Percentiles rank a stretch among this genome's conserved stretches.
Conservation (phyloP, 352 stramenopile species). For the Globisporangium iwayamae region DNA sequence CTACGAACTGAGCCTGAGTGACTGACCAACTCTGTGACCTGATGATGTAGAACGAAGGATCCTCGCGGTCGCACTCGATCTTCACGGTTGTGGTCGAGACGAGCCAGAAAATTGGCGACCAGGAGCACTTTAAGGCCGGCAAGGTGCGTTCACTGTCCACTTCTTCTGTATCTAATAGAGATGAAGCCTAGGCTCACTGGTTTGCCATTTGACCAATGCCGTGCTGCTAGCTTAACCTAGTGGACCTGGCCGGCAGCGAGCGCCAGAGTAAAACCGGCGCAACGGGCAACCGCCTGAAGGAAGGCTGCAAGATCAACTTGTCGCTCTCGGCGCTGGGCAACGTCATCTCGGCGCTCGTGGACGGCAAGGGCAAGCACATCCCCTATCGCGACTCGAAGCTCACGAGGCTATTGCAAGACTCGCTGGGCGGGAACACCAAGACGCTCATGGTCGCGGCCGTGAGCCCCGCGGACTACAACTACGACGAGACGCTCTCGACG, state of each 20-base stretch:
- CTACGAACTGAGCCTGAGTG: no score
- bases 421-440: slow-evolving; percentile 84
- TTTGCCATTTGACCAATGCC: not conserved
- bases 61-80: slow-evolving; percentile 81
- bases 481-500: slow-evolving; percentile 94
- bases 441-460: slow-evolving; percentile 96
- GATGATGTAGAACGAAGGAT: slow-evolving; percentile 56
- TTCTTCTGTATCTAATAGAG: not conserved
- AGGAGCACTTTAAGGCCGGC: slow-evolving; percentile 80
- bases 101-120: slow-evolving; percentile 65
- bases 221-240: slow-evolving; percentile 58
- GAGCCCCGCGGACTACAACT: slow-evolving; percentile 94
- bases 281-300: slow-evolving; percentile 77
- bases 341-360: slow-evolving; percentile 83
- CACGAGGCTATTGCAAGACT: slow-evolving; percentile 89
- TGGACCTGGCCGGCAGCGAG: slow-evolving; percentile 79
- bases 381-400: slow-evolving; percentile 96
- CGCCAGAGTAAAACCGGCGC: slow-evolving; percentile 83
- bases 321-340: slow-evolving; percentile 77
- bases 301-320: slow-evolving; percentile 88
- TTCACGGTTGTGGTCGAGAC: slow-evolving; percentile 84
- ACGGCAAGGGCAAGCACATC: slow-evolving; percentile 88
- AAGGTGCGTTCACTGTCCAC: slow-evolving; percentile 35
- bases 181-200: slow-evolving; percentile 31
- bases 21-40: no score